These are phyloP conservation scores for Leishmania gerbilli DNA, from an alignment of 208 protist species.

Conservation along the genomic window DNA sequence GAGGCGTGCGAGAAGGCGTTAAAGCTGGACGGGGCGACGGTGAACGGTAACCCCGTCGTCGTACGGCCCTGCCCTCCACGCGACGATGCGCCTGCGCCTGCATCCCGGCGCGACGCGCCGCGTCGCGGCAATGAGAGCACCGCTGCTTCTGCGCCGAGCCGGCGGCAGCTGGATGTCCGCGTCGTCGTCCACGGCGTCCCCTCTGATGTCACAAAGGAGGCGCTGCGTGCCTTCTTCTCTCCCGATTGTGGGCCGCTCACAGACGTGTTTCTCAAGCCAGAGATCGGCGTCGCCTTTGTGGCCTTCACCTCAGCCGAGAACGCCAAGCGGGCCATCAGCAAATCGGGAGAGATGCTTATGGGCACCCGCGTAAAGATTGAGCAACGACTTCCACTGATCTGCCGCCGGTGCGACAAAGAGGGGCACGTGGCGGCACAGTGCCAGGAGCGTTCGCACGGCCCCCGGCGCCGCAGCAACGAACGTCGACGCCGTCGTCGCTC, in stretches of 20 bases:
- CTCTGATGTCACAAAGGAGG: constrained; percentile 31
- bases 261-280: constrained; percentile 52
- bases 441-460: constrained; percentile 13
- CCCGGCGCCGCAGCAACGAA: constrained; percentile 25
- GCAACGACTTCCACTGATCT: constrained; percentile 48
- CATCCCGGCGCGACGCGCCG: constrained; percentile 4
- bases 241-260: constrained; percentile 44
- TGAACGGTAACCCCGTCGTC: constrained; percentile 41
- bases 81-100: constrained; percentile 13
- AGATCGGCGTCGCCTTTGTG: constrained; percentile 61
- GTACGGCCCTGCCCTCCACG: constrained; percentile 45
- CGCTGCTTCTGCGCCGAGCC: not conserved
- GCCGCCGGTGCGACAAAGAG: constrained; percentile 67
- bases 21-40: constrained; percentile 40
- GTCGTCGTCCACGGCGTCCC: constrained; percentile 62
- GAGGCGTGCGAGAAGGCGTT: constrained; percentile 57
- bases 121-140: not conserved
- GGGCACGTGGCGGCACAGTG: constrained; percentile 71
- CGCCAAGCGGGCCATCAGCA: constrained; percentile 44
- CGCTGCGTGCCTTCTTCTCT: constrained; percentile 53
- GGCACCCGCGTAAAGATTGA: constrained; percentile 45
- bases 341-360: constrained; percentile 41
- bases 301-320: constrained; percentile 43
- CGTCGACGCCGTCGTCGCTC: constrained; percentile 39
- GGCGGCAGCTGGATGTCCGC: constrained; percentile 24